Base-by-base conservation (phyloP, 192 early-diverging fungal species). In the Phlyctochytrium bullatum region DNA sequence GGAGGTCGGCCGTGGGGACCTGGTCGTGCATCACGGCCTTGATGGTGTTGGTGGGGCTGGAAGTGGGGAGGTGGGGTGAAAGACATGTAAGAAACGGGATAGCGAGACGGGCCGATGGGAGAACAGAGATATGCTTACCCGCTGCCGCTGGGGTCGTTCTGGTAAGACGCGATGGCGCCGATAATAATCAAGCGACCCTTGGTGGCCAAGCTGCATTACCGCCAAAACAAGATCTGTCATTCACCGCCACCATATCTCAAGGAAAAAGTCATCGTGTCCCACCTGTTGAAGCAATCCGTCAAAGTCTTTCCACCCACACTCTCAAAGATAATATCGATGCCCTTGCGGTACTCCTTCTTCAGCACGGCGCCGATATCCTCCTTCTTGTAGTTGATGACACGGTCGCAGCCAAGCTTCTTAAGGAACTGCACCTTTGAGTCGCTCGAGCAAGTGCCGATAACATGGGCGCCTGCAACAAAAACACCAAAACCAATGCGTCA, bases 241-340 rank as follows among this genome's bases (percentile, higher is more conserved):
- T n/a, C n/a, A n/a, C n/a, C n/a, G n/a, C n/a, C n/a, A n/a, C n/a
- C n/a, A 4, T 6, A 57, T 25, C n/a, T 3, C 54, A 57, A 28
- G n/a, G n/a, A 57, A 12, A 20, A 61, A 34, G 10, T 3, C 25
- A 17, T 17, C 2, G 33, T 30, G 25, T 20, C 68, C 72, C 61
- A 64, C 64, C 61, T 64, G 31, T 62, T 67, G 28, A 81, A 61
- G 33, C 79, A 77, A 25, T 67, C 69, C 33, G 78, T 65, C 34
- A 87, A 75, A 68, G 78, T 82, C 35, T 83, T 61, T 4, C 85
- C 85, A 34, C 85, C 85, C 20, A 87, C 79, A 23, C 64, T 70
- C 65, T 87, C 85, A 76, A 78, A 87, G 0, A 87, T 78, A 53
- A 87, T 78, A 62, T 87, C 81, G 27, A 85, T 68, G 16, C 85